phyloP scores from a whole-genome alignment of 1,139 yeast genomes.

The Kodamaea plutei region DNA sequence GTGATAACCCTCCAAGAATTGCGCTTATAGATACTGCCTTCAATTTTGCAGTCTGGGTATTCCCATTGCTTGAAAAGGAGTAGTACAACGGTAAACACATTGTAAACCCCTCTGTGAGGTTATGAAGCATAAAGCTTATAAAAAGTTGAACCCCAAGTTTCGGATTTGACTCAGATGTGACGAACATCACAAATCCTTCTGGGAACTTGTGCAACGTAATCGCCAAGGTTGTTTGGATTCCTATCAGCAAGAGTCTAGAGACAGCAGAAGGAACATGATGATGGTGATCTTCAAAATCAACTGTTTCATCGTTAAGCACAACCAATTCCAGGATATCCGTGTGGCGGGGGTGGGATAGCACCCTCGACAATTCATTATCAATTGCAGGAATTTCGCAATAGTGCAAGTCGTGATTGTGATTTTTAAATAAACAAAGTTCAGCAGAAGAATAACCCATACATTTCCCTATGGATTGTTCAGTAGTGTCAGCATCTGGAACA shows the following conservation, averaged over 20 bases:
- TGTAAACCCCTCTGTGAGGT: slow-evolving; percentile 92
- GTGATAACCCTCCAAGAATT: slow-evolving; percentile 76
- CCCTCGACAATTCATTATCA: slow-evolving; percentile 6
- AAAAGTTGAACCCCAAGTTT: slow-evolving; percentile 76
- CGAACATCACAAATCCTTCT: slow-evolving; percentile 86
- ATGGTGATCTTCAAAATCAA: slow-evolving; percentile 49
- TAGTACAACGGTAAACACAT: slow-evolving; percentile 88
- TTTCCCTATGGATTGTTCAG: slow-evolving; percentile 32
- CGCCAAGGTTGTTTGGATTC: slow-evolving; percentile 85
- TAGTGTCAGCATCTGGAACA: slow-evolving; percentile 19
- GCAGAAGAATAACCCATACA: slow-evolving; percentile 55
- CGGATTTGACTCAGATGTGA: slow-evolving; percentile 72
- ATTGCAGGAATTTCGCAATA: slow-evolving; percentile 37
- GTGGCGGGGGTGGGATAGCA: slow-evolving; percentile 9
- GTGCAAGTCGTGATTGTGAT: slow-evolving; percentile 22
- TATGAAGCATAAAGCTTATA: slow-evolving; percentile 79
- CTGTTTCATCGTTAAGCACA: slow-evolving; percentile 15
- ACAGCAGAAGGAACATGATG: slow-evolving; percentile 78
- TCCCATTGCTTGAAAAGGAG: slow-evolving; percentile 37
- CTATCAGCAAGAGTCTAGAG: slow-evolving; percentile 75
- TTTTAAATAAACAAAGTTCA: slow-evolving; percentile 25
- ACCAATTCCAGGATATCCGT: slow-evolving; percentile 3
- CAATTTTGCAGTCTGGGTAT: slow-evolving; percentile 36
- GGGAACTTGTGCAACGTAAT: slow-evolving; percentile 88
- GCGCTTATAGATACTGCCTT: slow-evolving; percentile 66